Evolutionary conservation across 2,329 filamentous ascomycete species (phyloP).

Genomic region (Lachnellula occidentalis): DNA sequence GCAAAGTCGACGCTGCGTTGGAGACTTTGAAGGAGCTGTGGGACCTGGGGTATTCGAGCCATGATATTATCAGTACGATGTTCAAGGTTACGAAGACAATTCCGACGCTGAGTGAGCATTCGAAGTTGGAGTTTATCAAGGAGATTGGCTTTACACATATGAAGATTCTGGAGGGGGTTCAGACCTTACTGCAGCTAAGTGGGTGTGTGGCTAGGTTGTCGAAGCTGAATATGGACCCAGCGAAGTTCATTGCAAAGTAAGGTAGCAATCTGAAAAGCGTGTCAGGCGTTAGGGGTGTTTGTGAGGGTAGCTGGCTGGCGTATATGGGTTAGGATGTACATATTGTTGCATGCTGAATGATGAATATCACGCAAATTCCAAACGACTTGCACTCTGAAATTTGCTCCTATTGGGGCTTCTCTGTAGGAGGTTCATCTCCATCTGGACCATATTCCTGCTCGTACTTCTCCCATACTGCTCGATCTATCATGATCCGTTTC

Average conservation of each 20-base stretch:
- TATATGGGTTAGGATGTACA: conserved; percentile 8
- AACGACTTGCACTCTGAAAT: background rate
- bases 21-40: conserved; percentile 86
- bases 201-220: conserved; percentile 87
- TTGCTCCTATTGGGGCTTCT: conserved; percentile 11
- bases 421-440: conserved; percentile 1
- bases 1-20: conserved; percentile 80
- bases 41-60: conserved; percentile 93
- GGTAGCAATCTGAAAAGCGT: conserved; percentile 11
- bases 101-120: conserved; percentile 83
- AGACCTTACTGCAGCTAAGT: conserved; percentile 88
- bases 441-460: conserved; percentile 46
- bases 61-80: conserved; percentile 99
- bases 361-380: background rate
- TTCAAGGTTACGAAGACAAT: conserved; percentile 97
- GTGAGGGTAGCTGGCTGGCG: conserved; percentile 10
- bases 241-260: conserved; percentile 55
- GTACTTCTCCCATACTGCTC: conserved; percentile 63
- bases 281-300: conserved; percentile 21
- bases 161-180: conserved; percentile 96
- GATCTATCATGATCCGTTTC: conserved; percentile 56
- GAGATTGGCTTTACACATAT: conserved; percentile 99
- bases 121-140: conserved; percentile 95
- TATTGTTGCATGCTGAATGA: background rate
- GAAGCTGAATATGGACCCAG: conserved; percentile 94